These are phyloP conservation scores for Apophysomyces ossiformis DNA, from an alignment of 371 early-diverging fungal genomes.

Conservation along the genomic window DNA sequence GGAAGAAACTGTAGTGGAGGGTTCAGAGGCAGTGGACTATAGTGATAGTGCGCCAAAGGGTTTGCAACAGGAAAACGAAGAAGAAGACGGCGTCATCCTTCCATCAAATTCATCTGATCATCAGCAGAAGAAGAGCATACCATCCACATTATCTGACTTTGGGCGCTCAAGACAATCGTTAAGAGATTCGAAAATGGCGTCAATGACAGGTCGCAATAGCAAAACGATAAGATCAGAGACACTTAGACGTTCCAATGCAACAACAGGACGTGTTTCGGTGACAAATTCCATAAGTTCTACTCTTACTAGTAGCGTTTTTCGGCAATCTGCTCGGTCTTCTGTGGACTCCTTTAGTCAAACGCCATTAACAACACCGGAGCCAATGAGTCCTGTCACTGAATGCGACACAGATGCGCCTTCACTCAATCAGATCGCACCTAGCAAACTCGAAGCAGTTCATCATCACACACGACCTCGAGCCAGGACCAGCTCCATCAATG, in stretches of 20 bases:
- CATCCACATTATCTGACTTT: background rate
- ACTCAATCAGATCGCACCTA: background rate
- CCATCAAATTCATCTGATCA: background rate
- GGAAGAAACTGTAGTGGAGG: background rate
- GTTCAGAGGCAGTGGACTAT: background rate
- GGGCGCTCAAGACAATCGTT: background rate
- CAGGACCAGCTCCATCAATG: constrained; percentile 1
- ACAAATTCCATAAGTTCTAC: background rate
- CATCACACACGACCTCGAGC: constrained; percentile 6
- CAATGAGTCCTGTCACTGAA: constrained; percentile 26
- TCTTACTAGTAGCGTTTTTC: constrained; percentile 6
- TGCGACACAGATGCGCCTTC: background rate
- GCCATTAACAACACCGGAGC: constrained; percentile 23
- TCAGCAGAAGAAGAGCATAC: background rate
- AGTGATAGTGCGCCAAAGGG: background rate
- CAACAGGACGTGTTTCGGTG: background rate
- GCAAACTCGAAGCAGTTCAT: background rate
- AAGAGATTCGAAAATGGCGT: background rate
- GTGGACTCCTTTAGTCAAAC: constrained; percentile 24
- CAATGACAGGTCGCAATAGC: background rate
- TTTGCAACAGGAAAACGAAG: background rate
- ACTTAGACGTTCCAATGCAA: constrained; percentile 5
- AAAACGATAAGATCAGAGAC: constrained; percentile 1
- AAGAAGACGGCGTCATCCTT: background rate
- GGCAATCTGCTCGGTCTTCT: constrained; percentile 24